These are phyloP conservation scores for Neoboletus subvelutipes DNA, from an alignment of 768 basidiomycete genomes.

Conservation along the genomic window DNA sequence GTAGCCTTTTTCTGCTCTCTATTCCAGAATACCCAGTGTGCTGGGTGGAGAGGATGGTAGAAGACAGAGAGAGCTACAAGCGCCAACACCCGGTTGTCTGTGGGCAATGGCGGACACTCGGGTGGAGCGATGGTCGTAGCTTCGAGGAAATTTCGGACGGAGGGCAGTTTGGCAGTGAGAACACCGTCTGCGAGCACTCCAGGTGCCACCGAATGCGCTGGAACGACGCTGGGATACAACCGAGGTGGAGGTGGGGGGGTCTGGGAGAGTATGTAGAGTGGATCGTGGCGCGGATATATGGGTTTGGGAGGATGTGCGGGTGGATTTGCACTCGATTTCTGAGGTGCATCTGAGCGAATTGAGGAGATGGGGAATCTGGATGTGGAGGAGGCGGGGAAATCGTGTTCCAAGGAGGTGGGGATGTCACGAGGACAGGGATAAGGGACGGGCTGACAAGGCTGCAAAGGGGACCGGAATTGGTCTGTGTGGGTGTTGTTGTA, in stretches of 20 bases:
- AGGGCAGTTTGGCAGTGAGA: conserved; percentile 48
- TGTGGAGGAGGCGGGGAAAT: conserved; percentile 22
- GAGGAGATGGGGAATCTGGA: conserved; percentile 40
- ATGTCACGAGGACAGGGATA: conserved; percentile 16
- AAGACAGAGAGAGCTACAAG: conserved; percentile 63
- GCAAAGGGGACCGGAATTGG: conserved; percentile 15
- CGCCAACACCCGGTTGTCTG: conserved; percentile 44
- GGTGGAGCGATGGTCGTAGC: conserved; percentile 38
- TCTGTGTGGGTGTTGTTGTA: neutral
- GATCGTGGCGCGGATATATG: conserved; percentile 34
- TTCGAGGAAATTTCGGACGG: conserved; percentile 48
- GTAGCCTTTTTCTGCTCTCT: conserved; percentile 47
- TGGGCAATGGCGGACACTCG: conserved; percentile 42
- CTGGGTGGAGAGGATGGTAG: conserved; percentile 51
- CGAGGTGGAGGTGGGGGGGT: conserved; percentile 19
- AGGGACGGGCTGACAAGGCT: conserved; percentile 14
- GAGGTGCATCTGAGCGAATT: conserved; percentile 34
- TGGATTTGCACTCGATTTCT: conserved; percentile 16
- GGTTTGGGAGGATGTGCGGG: conserved; percentile 25
- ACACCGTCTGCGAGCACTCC: conserved; percentile 40
- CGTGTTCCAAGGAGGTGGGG: conserved; percentile 18
- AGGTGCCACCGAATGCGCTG: conserved; percentile 31
- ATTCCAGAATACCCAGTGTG: conserved; percentile 67
- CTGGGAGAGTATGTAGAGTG: conserved; percentile 29
- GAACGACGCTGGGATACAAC: conserved; percentile 20